Evolutionary conservation across 2,329 filamentous ascomycete genomes (phyloP).

Genomic region (Cordyceps tenuipes): DNA sequence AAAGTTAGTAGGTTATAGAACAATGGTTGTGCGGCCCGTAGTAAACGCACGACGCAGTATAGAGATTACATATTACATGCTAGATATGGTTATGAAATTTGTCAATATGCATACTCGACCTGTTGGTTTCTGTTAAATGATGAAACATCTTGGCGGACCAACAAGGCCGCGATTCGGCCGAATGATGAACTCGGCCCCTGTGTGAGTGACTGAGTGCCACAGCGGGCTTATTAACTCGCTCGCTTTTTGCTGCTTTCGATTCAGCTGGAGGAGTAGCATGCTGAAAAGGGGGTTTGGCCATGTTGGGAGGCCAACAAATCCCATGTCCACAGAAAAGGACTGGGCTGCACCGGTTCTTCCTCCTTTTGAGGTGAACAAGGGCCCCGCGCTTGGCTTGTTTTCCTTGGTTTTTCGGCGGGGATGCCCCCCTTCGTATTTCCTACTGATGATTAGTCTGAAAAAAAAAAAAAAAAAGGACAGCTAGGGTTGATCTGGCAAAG

Average conservation of each 20-base stretch:
- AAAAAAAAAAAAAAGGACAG: too few relatives aligned
- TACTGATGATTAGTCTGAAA: neutral
- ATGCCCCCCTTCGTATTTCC: neutral
- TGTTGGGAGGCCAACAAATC: neutral
- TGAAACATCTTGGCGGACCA: neutral
- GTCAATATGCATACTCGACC: too few relatives aligned
- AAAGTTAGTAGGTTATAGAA: too few relatives aligned
- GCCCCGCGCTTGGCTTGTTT: neutral
- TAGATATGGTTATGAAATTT: too few relatives aligned
- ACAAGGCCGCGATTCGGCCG: neutral
- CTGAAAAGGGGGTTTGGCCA: neutral
- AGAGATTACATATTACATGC: too few relatives aligned
- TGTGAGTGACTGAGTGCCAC: neutral
- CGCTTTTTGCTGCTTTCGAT: neutral
- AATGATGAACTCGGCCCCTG: neutral
- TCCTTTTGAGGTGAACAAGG: neutral
- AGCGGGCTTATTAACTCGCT: too few relatives aligned
- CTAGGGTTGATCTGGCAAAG: neutral
- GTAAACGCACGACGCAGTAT: too few relatives aligned
- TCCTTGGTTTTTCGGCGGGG: conserved; percentile 1
- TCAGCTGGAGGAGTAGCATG: neutral
- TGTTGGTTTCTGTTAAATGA: too few relatives aligned
- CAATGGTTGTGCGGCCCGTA: too few relatives aligned
- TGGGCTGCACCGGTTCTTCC: neutral
- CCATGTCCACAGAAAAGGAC: neutral